Percentiles rank a stretch among this genome's conserved stretches.
phyloP scores from a whole-genome alignment of 176 grass and related monocot species.

The Metroxylon sagu region DNA sequence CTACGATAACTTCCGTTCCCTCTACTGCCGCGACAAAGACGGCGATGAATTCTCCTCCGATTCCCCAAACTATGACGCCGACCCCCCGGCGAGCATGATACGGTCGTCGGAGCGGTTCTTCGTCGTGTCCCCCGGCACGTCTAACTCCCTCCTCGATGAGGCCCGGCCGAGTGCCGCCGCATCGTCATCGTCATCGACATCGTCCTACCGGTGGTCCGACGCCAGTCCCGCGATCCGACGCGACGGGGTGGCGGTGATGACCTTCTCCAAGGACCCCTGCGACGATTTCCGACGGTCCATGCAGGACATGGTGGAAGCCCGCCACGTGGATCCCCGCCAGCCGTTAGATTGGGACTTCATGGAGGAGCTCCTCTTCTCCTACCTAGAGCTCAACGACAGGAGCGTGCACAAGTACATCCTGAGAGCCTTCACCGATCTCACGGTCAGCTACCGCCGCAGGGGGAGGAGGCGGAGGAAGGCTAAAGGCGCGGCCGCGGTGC shows the following conservation, averaged over 20 bases:
- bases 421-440: conserved; percentile 47
- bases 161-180: neutral
- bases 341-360: conserved; percentile 87
- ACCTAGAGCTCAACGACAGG: conserved; percentile 72
- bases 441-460: conserved; percentile 21
- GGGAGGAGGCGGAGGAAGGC: neutral
- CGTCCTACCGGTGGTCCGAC: neutral
- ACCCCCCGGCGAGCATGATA: neutral
- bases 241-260: conserved; percentile 24
- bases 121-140: conserved; percentile 19
- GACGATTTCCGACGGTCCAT: conserved; percentile 59
- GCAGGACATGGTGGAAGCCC: conserved; percentile 44
- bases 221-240: neutral
- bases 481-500: no score
- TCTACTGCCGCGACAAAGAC: conserved; percentile 33
- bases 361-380: conserved; percentile 65
- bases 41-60: neutral
- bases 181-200: neutral
- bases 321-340: conserved; percentile 16
- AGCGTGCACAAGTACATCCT: conserved; percentile 66
- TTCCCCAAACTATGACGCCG: conserved; percentile 3
- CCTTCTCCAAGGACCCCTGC: conserved; percentile 61
- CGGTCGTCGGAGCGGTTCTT: conserved; percentile 20
- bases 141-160: conserved; percentile 2
- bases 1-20: conserved; percentile 64